phyloP scores from a whole-genome alignment of 225 moss, liverwort and hornwort species.

The Climacium dendroides region DNA sequence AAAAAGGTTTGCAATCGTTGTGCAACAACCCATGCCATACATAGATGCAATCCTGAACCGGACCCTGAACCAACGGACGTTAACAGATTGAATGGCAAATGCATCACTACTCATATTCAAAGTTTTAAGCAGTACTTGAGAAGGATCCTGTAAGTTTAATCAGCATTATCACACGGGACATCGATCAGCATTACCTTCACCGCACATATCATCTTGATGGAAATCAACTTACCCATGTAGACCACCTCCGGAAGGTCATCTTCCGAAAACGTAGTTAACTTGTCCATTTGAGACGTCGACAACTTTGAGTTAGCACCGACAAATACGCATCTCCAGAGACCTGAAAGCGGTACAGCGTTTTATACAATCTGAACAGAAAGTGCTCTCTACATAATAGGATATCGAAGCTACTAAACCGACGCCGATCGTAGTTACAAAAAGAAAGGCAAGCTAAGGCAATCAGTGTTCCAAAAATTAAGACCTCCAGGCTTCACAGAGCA shows the following conservation, averaged over 20 bases:
- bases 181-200: neutral
- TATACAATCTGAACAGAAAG: neutral
- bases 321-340: neutral
- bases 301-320: neutral
- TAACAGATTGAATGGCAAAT: neutral
- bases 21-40: neutral
- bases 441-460: neutral
- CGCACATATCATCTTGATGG: neutral
- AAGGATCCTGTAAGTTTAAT: neutral
- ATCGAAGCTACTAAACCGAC: neutral
- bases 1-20: neutral
- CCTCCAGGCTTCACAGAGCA: neutral
- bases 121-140: neutral
- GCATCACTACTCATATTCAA: neutral
- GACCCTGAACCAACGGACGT: neutral
- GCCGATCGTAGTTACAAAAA: neutral
- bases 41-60: neutral
- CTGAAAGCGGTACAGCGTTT: neutral
- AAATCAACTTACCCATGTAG: neutral
- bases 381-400: neutral
- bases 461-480: neutral
- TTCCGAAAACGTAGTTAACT: neutral
- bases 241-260: neutral
- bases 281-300: neutral
- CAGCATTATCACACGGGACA: neutral